These are phyloP conservation scores for Castanea crenata DNA, from an alignment of 306 rosid genomes.

Conservation along the genomic window DNA sequence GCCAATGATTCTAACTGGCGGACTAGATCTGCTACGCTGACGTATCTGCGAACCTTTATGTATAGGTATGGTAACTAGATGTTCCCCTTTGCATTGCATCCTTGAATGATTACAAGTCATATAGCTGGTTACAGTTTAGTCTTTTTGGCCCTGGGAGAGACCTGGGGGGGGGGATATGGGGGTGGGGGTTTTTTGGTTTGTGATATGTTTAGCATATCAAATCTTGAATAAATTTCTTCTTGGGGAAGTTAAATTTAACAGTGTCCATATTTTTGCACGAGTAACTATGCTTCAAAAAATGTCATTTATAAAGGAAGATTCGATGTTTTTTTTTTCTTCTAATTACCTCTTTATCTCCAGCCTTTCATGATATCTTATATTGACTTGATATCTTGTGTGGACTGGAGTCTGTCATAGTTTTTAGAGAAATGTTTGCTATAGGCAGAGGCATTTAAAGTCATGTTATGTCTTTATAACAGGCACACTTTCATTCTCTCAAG, in stretches of 20 bases:
- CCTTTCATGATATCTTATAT: not conserved
- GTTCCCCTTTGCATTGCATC: conserved; percentile 21
- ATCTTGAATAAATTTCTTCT: not conserved
- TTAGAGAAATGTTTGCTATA: conserved; percentile 2
- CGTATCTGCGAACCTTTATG: conserved; percentile 93
- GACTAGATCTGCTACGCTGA: conserved; percentile 87
- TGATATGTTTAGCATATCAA: not conserved
- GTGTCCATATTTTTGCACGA: not conserved
- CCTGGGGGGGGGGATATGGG: too few relatives aligned
- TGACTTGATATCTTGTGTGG: too few relatives aligned
- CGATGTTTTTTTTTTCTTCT: not conserved
- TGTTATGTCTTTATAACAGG: conserved; percentile 49
- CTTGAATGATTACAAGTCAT: conserved; percentile 16
- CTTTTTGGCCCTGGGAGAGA: not conserved
- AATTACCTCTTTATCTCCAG: not conserved
- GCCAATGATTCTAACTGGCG: conserved; percentile 93
- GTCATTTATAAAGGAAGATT: not conserved
- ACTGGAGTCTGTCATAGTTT: not conserved
- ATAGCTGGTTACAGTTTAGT: conserved; percentile 1
- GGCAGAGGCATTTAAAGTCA: conserved; percentile 9
- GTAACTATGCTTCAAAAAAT: not conserved
- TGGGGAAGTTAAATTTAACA: not conserved
- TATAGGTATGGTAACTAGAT: conserved; percentile 59
- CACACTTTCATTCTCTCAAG: conserved; percentile 83
- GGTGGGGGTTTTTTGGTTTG: not conserved